These are phyloP conservation scores for Ascocoryne sarcoides DNA, from an alignment of 2,329 filamentous ascomycete genomes.

Conservation along the genomic window DNA sequence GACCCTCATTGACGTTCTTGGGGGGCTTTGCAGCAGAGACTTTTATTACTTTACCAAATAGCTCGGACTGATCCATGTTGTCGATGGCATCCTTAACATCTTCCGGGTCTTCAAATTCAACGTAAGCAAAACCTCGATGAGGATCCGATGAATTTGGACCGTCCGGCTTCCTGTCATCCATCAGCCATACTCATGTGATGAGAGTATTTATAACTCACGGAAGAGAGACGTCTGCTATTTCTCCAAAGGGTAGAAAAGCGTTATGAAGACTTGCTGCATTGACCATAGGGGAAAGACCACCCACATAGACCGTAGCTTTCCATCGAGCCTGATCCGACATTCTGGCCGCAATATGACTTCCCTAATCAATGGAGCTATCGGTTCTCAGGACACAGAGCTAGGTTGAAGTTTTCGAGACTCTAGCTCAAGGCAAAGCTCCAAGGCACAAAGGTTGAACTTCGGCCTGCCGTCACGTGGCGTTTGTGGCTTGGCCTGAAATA, in stretches of 20 bases:
- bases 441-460: too few relatives aligned
- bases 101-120: slow-evolving; percentile 79
- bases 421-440: too few relatives aligned
- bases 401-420: too few relatives aligned
- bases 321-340: slow-evolving; percentile 80
- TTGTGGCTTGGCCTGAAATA: neutral
- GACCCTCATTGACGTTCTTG: slow-evolving; percentile 76
- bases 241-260: slow-evolving; percentile 93
- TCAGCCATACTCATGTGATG: slow-evolving; percentile 9
- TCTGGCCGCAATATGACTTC: too few relatives aligned
- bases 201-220: slow-evolving; percentile 37
- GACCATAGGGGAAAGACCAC: slow-evolving; percentile 74
- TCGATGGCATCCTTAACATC: slow-evolving; percentile 95
- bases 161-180: slow-evolving; percentile 56
- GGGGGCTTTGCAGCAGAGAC: slow-evolving; percentile 87
- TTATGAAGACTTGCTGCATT: slow-evolving; percentile 70
- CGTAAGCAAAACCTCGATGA: slow-evolving; percentile 91
- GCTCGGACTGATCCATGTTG: slow-evolving; percentile 97
- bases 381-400: too few relatives aligned
- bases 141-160: slow-evolving; percentile 66
- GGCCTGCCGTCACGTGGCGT: neutral
- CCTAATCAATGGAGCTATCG: too few relatives aligned
- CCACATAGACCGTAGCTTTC: slow-evolving; percentile 88
- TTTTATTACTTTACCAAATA: slow-evolving; percentile 87
- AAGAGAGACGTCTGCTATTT: slow-evolving; percentile 83